phyloP scores from a whole-genome alignment of 2,329 filamentous ascomycete species.

The Atkinsonella texensis region DNA sequence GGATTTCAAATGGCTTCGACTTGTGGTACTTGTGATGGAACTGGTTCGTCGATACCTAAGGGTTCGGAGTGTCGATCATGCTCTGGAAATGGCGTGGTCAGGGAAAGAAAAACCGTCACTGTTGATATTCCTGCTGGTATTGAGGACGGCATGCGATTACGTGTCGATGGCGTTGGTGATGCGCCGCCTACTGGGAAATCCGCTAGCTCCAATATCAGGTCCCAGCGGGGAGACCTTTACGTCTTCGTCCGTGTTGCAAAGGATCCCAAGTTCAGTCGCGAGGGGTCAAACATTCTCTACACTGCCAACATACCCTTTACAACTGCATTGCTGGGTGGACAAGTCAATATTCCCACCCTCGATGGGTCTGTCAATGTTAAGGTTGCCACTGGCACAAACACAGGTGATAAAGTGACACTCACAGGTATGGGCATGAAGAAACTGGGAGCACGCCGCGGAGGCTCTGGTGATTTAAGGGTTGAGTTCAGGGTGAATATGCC shows the following conservation, averaged over 20 bases:
- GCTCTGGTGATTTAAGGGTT: constrained; percentile 73
- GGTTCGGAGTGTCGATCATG: constrained; percentile 75
- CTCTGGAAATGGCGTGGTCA: constrained; percentile 68
- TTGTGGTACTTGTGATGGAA: constrained; percentile 70
- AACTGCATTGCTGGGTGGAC: constrained; percentile 83
- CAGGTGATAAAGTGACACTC: constrained; percentile 83
- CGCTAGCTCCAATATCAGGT: constrained; percentile 48
- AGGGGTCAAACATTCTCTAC: constrained; percentile 83
- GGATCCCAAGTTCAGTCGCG: constrained; percentile 79
- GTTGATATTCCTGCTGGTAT: constrained; percentile 92
- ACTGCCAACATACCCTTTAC: constrained; percentile 86
- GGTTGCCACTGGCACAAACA: constrained; percentile 81
- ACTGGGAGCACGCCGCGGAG: constrained; percentile 53
- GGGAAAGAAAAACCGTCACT: constrained; percentile 71
- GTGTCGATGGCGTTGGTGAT: constrained; percentile 78
- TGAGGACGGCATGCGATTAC: constrained; percentile 89
- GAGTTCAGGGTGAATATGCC: constrained; percentile 95
- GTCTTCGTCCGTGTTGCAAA: constrained; percentile 82
- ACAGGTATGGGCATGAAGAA: constrained; percentile 90
- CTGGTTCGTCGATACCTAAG: constrained; percentile 61
- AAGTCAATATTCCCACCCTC: constrained; percentile 79
- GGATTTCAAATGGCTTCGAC: constrained; percentile 95
- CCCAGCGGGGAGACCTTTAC: constrained; percentile 77
- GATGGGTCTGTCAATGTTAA: constrained; percentile 85
- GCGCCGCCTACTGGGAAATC: constrained; percentile 64